These are phyloP conservation scores for Atkinsonella texensis DNA, from an alignment of 2,329 filamentous ascomycete species.

Conservation along the genomic window DNA sequence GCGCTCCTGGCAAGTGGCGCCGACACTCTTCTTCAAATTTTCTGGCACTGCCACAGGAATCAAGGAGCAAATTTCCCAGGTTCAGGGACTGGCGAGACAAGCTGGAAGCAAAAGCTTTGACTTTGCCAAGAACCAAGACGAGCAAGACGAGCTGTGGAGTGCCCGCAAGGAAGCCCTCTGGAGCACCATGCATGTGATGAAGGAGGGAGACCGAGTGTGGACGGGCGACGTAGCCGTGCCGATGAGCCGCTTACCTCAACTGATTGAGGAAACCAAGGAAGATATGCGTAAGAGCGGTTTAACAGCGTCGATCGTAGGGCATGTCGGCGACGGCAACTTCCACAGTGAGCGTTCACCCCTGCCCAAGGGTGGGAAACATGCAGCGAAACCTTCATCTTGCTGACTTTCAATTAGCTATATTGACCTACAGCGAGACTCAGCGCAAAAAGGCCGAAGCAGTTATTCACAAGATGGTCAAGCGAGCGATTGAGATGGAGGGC, in stretches of 20 bases:
- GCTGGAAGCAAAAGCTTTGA: slow-evolving; percentile 59
- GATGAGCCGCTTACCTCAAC: slow-evolving; percentile 57
- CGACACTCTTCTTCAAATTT: slow-evolving; percentile 80
- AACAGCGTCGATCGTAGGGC: slow-evolving; percentile 48
- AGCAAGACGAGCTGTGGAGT: slow-evolving; percentile 70
- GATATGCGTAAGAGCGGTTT: slow-evolving; percentile 31
- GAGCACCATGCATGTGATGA: slow-evolving; percentile 60
- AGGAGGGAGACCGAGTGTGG: slow-evolving; percentile 62
- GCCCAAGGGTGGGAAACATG: neutral
- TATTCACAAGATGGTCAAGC: slow-evolving; percentile 76
- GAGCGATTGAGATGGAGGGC: slow-evolving; percentile 73
- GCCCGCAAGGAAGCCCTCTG: slow-evolving; percentile 76
- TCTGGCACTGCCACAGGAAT: slow-evolving; percentile 57
- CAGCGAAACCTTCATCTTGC: neutral
- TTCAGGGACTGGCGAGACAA: slow-evolving; percentile 49
- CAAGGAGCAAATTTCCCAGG: slow-evolving; percentile 65
- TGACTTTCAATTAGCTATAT: slow-evolving; percentile 29
- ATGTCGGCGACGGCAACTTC: slow-evolving; percentile 71
- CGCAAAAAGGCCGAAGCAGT: slow-evolving; percentile 54
- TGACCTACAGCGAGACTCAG: slow-evolving; percentile 54
- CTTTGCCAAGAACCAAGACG: slow-evolving; percentile 57
- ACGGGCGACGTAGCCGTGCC: slow-evolving; percentile 81
- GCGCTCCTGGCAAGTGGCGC: slow-evolving; percentile 56
- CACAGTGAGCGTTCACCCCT: slow-evolving; percentile 37
- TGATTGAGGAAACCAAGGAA: slow-evolving; percentile 60